Conservation (phyloP, 257 asterid genomes). For the Apocynum venetum region DNA sequence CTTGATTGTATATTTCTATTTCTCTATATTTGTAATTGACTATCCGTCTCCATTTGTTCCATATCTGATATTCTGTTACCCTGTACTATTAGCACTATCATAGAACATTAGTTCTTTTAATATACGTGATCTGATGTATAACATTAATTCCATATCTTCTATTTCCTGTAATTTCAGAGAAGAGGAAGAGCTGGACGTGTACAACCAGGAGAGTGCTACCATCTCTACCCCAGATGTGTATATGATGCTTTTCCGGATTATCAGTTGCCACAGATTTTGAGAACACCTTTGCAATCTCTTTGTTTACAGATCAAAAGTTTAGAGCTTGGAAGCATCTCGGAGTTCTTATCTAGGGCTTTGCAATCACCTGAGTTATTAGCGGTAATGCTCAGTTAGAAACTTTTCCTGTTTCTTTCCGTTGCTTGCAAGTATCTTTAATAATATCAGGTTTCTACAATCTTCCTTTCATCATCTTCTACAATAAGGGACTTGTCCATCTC, state of each 20-base stretch:
- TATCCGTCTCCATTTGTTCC: neutral
- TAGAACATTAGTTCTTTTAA: neutral
- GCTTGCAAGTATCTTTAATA: neutral
- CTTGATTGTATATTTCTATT: neutral
- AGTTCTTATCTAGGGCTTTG: constrained; percentile 79
- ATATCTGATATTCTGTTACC: neutral
- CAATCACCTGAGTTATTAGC: constrained; percentile 90
- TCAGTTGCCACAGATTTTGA: constrained; percentile 89
- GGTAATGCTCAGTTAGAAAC: constrained; percentile 43
- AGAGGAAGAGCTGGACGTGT: constrained; percentile 99
- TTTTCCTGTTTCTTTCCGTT: constrained; percentile 5
- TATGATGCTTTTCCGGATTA: constrained; percentile 79
- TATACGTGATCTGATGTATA: neutral
- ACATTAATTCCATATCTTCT: constrained; percentile 12
- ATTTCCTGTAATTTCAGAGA: constrained; percentile 52
- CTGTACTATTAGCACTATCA: neutral
- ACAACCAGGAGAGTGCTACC: constrained; percentile 95
- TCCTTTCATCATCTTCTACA: neutral
- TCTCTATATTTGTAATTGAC: neutral
- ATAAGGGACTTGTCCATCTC: neutral
- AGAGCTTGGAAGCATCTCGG: constrained; percentile 80
- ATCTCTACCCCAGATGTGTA: constrained; percentile 84
- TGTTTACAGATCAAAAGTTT: constrained; percentile 94
- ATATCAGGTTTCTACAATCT: neutral
- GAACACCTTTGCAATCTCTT: constrained; percentile 94